phyloP scores from a whole-genome alignment of 306 rosid species.

The Malus fusca region DNA sequence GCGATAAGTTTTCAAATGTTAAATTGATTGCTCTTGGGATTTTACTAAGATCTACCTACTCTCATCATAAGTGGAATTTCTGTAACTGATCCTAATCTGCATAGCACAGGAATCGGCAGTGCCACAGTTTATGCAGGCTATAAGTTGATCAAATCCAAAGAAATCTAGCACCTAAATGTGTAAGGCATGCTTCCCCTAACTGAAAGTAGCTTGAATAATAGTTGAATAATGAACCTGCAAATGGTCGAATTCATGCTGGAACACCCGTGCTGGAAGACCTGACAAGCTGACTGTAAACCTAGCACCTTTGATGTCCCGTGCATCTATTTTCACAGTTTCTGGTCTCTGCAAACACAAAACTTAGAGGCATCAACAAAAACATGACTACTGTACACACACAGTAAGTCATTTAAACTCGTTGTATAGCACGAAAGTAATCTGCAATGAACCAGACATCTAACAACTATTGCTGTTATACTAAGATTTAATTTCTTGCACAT shows the following conservation, averaged over 20 bases:
- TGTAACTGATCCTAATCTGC: background rate
- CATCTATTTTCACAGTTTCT: constrained; percentile 78
- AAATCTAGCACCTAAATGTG: background rate
- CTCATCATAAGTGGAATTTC: background rate
- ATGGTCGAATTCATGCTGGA: constrained; percentile 96
- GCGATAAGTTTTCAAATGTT: too few species aligned
- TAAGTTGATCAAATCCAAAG: background rate
- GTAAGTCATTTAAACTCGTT: background rate
- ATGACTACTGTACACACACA: background rate
- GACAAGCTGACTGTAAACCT: constrained; percentile 60
- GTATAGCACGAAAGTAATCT: background rate
- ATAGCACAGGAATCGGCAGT: background rate
- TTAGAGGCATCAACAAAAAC: background rate
- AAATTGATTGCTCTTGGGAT: too few species aligned
- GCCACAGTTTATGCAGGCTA: background rate
- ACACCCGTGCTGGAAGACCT: constrained; percentile 80
- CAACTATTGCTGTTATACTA: background rate
- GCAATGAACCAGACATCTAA: background rate
- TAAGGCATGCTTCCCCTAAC: background rate
- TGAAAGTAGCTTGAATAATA: background rate
- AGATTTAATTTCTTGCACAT: background rate
- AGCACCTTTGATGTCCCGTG: constrained; percentile 56
- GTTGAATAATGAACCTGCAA: constrained; percentile 49
- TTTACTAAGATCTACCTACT: background rate
- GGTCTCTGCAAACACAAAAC: constrained; percentile 57